Base-by-base conservation (phyloP, 768 basidiomycete genomes). In the Kwoniella shandongensis region DNA sequence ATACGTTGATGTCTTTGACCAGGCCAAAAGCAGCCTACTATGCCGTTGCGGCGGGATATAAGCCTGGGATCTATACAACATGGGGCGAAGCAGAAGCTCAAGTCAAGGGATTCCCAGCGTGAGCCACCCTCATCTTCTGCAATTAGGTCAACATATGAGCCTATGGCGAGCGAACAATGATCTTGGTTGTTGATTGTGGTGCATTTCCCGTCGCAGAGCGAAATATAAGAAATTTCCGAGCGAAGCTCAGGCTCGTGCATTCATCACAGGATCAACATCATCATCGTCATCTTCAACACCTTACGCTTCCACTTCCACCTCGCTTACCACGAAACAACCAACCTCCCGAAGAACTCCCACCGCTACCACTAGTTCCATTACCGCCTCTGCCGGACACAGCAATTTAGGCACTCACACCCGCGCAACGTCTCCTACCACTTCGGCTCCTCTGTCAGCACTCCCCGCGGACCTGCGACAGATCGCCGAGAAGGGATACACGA, bases 41-140 rank as follows among this genome's bases (percentile, higher is more conserved):
- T 71, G 87, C 88, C 23, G 89, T 94, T 7, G 80, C 78, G 32
- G 79, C 74, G n/a, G 91, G 91, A 10, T 77, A 79, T 32, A 61
- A 67, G 11, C 80, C 85, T 0, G 91, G 91, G 0, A 78, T 92
- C 3, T 92, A 85, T 72, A 56, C 59, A 1, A 81, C 84, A 25
- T 94, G 91, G 91, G 78, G 77, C 5, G 89, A 92, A 15, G 87
- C 87, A 62, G 79, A 86, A 67, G 73, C 72, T 0, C 88, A 91
- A 71, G 80, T 86, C 36, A 83, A 85, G 54, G 85, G 85, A 29
- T 90, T 82, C 69, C 35, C 79, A 0, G 81, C 57, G 75, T 72
- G 42, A 49, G 73, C 65, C 32, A 32, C 32, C 13, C 13, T 32
- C 13, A 32, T 32, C 32, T 32, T 10, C 32, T 50, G 4, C 35